Base-by-base conservation (phyloP, 1,284 basidiomycete species). In the Trichosporon coremiiforme region DNA sequence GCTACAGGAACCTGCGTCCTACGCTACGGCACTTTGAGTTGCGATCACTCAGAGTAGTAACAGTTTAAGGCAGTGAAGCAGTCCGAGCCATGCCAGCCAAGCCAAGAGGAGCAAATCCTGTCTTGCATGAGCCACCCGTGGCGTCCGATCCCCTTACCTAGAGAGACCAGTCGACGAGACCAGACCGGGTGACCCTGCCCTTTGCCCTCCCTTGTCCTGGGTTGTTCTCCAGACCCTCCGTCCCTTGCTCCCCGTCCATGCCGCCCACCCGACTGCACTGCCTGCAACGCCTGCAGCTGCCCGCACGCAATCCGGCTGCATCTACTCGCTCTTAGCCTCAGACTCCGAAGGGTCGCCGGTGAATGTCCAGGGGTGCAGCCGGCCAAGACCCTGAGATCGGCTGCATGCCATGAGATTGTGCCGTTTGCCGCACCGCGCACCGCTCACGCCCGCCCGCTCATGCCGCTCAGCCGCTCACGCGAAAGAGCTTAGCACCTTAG, bases 41-140 rank as follows among this genome's bases (percentile, higher is more conserved):
- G 57, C 57, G 57, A 62, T 35, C 57, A 62, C 57, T 62, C 57
- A 62, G 57, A 62, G 31, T 33, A 15, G 57, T 62, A 62, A 62
- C 57, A 62, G 15, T 17, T n/a, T 35, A 35, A n/a, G 57, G 31
- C 33, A n/a, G 55, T 33, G 29, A 62, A 62, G 57, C 57, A 62
- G 57, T 35, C 57, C 57, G 31, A 62, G 57, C 57, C 29, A 62
- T 20, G 33, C 57, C 31, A 33, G 57, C 57, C 57, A 62, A 62
- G 57, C 57, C 57, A 35, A 62, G 57, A 62, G 31, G 57, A 62
- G 57, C 31, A 62, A 62, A 62, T 62, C 57, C 31, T 62, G 57
- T 62, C 31, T 62, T 35, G 57, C 57, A 33, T 62, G 57, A 62
- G 57, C 57, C 57, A 62, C 57, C 57, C 13, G 57, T 62, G 57